phyloP scores from a whole-genome alignment of 306 rosid genomes.

The Casuarina cunninghamiana region DNA sequence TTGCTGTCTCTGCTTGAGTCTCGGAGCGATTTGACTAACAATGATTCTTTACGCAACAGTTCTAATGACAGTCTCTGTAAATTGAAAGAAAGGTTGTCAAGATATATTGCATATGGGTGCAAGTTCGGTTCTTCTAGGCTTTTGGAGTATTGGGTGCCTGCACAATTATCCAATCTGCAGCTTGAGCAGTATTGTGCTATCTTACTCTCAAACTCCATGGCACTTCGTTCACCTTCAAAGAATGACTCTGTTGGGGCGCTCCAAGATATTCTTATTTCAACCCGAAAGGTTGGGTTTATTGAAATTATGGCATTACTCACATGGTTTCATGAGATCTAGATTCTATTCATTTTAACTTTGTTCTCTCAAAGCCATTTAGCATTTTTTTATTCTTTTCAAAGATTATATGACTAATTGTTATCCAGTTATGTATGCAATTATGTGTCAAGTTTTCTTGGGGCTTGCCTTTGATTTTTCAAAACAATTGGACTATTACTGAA shows the following conservation, averaged over 20 bases:
- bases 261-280: constrained; percentile 52
- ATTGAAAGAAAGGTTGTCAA: constrained; percentile 59
- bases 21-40: constrained; percentile 23
- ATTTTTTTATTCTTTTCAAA: background rate
- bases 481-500: background rate
- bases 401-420: background rate
- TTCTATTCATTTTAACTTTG: constrained; percentile 6
- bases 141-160: constrained; percentile 95
- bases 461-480: background rate
- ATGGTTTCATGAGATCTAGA: constrained; percentile 21
- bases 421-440: background rate
- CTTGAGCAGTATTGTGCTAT: constrained; percentile 84
- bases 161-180: constrained; percentile 68
- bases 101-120: constrained; percentile 48
- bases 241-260: constrained; percentile 50
- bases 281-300: constrained; percentile 65
- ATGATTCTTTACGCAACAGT: constrained; percentile 30
- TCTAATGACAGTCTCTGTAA: constrained; percentile 41
- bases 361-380: background rate
- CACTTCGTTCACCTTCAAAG: constrained; percentile 57
- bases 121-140: constrained; percentile 53
- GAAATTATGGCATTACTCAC: constrained; percentile 31
- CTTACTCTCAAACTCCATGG: constrained; percentile 59
- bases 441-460: background rate
- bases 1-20: constrained; percentile 51